These are phyloP conservation scores for Phytophthora cajani DNA, from an alignment of 352 stramenopile species.

Conservation along the genomic window DNA sequence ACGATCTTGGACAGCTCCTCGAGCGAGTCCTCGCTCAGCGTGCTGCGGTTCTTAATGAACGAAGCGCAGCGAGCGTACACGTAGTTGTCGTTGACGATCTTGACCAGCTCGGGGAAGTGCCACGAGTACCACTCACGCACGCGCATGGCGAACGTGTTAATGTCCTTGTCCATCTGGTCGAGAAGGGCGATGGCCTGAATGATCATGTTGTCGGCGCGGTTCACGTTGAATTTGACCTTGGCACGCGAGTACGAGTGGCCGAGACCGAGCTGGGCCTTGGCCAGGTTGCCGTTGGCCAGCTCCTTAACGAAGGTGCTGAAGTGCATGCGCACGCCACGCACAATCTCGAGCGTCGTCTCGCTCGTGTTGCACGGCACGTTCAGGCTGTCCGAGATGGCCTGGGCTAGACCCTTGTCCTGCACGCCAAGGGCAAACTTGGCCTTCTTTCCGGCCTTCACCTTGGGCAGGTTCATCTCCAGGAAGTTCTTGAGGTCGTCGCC, in stretches of 20 bases:
- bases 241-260: constrained; percentile 99
- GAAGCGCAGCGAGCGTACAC: constrained; percentile 97
- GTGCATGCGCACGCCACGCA: constrained; percentile 97
- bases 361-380: constrained; percentile 96
- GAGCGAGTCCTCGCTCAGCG: constrained; percentile 81
- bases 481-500: constrained; percentile 97
- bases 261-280: constrained; percentile 98
- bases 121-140: constrained; percentile 99
- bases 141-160: constrained; percentile 99
- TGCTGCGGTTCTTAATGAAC: constrained; percentile 96
- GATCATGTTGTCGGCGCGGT: constrained; percentile 99
- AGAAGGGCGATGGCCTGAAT: constrained; percentile 99
- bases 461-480: constrained; percentile 99
- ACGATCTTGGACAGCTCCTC: constrained; percentile 93
- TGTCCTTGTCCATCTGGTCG: constrained; percentile 99
- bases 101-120: constrained; percentile 99
- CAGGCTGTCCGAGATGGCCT: constrained; percentile 96
- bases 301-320: constrained; percentile 98
- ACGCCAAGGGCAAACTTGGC: constrained; percentile 91
- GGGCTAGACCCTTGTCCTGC: constrained; percentile 94
- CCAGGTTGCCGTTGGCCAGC: constrained; percentile 94
- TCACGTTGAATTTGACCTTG: constrained; percentile 99
- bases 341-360: constrained; percentile 97
- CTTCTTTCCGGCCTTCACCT: constrained; percentile 94
- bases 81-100: constrained; percentile 99